phyloP scores from a whole-genome alignment of 208 protist genomes.

The Naegleria lovaniensis region DNA sequence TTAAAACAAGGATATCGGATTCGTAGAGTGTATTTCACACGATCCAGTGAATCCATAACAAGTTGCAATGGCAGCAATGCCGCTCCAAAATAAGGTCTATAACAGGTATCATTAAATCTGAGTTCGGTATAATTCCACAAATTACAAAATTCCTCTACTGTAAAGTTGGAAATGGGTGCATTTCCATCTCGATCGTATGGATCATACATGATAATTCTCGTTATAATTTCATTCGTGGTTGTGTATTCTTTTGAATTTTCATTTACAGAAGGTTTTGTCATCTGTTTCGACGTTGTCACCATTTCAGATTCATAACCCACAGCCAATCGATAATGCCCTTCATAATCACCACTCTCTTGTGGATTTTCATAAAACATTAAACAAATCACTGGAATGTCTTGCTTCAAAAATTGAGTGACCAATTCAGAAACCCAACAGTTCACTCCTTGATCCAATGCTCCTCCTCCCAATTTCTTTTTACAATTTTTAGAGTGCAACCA shows the following conservation, averaged over 20 bases:
- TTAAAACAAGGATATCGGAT: not conserved
- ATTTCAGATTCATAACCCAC: not conserved
- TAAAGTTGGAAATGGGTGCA: not conserved
- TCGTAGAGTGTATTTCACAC: not conserved
- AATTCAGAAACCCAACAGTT: not conserved
- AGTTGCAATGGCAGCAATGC: not conserved
- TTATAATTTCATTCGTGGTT: not conserved
- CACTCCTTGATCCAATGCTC: not conserved
- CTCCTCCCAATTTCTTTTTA: not conserved
- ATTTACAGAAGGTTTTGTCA: too few relatives aligned
- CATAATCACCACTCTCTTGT: not conserved
- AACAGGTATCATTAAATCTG: not conserved
- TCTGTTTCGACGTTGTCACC: too few relatives aligned
- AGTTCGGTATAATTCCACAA: not conserved
- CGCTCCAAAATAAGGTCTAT: conserved; percentile 2
- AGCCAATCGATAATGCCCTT: not conserved
- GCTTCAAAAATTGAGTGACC: not conserved
- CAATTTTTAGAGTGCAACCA: not conserved
- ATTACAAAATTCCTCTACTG: not conserved
- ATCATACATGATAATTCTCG: not conserved
- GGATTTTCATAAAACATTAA: conserved; percentile 9
- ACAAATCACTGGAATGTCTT: not conserved
- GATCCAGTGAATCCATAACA: not conserved
- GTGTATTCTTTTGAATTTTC: not conserved
- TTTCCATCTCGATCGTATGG: not conserved